These are phyloP conservation scores for Epichloe festucae DNA, from an alignment of 2,329 filamentous ascomycete genomes.

Conservation along the genomic window DNA sequence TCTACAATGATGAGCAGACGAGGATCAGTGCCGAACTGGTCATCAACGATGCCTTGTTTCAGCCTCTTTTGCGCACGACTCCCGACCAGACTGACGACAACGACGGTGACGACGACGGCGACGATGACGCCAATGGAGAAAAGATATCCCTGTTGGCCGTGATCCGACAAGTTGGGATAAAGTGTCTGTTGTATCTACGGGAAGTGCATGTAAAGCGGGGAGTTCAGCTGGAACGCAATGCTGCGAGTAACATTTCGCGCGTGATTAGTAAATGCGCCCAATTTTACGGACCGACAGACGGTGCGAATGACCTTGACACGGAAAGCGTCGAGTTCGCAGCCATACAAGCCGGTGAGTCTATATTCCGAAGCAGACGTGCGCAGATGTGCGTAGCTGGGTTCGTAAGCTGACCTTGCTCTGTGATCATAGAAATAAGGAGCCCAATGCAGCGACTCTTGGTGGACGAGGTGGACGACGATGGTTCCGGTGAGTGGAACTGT, in stretches of 20 bases:
- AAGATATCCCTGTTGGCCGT: conserved; percentile 12
- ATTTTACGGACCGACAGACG: conserved; percentile 25
- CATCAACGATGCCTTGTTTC: conserved; percentile 31
- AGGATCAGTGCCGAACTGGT: conserved; percentile 30
- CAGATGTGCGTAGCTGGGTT: neutral
- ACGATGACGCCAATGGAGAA: neutral
- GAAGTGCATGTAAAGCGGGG: conserved; percentile 32
- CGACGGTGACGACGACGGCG: neutral
- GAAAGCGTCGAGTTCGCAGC: conserved; percentile 13
- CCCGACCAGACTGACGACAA: neutral
- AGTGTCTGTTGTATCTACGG: conserved; percentile 33
- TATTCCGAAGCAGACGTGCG: neutral
- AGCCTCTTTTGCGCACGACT: conserved; percentile 9
- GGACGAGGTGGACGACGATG: conserved; percentile 45
- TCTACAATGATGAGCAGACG: conserved; percentile 30
- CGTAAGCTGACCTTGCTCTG: neutral
- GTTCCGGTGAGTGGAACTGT: conserved; percentile 32
- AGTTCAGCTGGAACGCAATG: conserved; percentile 28
- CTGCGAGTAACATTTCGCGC: conserved; percentile 28
- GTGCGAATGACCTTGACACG: conserved; percentile 18
- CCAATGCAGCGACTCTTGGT: conserved; percentile 41
- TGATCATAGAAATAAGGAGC: conserved; percentile 25
- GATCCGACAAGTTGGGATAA: conserved; percentile 27
- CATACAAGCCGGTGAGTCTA: conserved; percentile 16
- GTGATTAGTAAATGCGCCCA: conserved; percentile 28